Evolutionary conservation across 768 basidiomycete genomes (phyloP).

Genomic region (Phaffia australis): DNA sequence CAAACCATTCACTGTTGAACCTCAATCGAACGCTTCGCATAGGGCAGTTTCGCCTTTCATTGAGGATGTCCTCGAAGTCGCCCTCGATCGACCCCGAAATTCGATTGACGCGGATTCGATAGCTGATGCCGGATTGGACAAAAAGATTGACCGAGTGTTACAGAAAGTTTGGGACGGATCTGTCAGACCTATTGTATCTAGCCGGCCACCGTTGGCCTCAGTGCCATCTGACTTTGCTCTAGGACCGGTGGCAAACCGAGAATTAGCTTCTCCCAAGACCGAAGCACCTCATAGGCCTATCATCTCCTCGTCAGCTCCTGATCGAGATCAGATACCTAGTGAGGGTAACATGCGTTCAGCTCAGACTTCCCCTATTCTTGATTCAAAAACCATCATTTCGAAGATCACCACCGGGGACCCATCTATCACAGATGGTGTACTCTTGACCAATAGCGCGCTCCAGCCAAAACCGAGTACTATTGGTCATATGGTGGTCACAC

Average conservation of each 20-base stretch:
- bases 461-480: slow-evolving; percentile 37
- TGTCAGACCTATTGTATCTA: slow-evolving; percentile 11
- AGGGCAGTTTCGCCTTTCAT: slow-evolving; percentile 22
- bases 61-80: slow-evolving; percentile 37
- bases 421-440: slow-evolving; percentile 32
- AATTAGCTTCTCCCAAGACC: slow-evolving; percentile 32
- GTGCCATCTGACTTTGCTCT: slow-evolving; percentile 23
- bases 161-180: slow-evolving; percentile 36
- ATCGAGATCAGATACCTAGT: slow-evolving; percentile 20
- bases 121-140: slow-evolving; percentile 34
- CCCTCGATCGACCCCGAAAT: slow-evolving; percentile 29
- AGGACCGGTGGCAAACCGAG: slow-evolving; percentile 31
- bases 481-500: slow-evolving; percentile 31
- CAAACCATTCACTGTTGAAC: slow-evolving; percentile 5
- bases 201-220: background rate
- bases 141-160: slow-evolving; percentile 40
- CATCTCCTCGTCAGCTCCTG: slow-evolving; percentile 30
- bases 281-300: slow-evolving; percentile 35
- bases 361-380: slow-evolving; percentile 27
- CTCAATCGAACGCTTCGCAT: slow-evolving; percentile 18
- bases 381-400: slow-evolving; percentile 27
- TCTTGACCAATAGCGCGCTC: slow-evolving; percentile 44
- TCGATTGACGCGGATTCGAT: slow-evolving; percentile 3
- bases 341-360: slow-evolving; percentile 1
- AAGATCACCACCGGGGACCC: slow-evolving; percentile 39